Conservation (phyloP, 176 grass and related monocot species). For the Sorghum bicolor region DNA sequence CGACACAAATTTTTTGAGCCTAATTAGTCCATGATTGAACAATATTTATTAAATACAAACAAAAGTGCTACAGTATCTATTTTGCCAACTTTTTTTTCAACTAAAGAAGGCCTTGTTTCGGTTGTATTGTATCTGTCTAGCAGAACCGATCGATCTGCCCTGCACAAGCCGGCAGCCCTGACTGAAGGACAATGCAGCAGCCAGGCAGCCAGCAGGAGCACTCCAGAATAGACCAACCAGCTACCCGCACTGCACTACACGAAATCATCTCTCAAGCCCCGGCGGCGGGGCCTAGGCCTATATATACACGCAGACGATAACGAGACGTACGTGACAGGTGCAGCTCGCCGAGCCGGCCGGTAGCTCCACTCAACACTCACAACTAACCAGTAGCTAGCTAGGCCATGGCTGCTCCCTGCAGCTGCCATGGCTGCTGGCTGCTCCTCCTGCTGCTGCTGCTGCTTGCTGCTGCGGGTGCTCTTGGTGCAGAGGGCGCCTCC, state of each 20-base stretch:
- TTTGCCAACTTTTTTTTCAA: too few relatives aligned
- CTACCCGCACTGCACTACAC: background rate
- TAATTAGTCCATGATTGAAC: too few relatives aligned
- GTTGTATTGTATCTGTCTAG: background rate
- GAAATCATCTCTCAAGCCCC: background rate
- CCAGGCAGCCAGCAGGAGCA: too few relatives aligned
- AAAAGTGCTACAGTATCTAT: too few relatives aligned
- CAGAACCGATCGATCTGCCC: background rate
- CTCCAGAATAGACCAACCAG: background rate
- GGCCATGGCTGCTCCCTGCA: background rate
- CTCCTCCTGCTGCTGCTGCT: background rate
- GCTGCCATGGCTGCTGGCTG: background rate
- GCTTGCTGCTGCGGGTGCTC: background rate
- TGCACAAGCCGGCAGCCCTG: background rate
- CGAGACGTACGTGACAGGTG: background rate
- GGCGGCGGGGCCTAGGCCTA: background rate
- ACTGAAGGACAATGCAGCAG: background rate
- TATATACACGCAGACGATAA: constrained; percentile 6
- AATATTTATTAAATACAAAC: too few relatives aligned
- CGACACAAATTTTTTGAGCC: too few relatives aligned
- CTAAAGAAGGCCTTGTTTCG: too few relatives aligned
- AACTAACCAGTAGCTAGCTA: background rate
- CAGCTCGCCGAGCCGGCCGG: background rate
- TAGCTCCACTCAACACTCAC: background rate
- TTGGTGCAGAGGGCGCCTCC: background rate